Base-by-base conservation (phyloP, 208 protist genomes). In the Wallacemonas sp. region DNA sequence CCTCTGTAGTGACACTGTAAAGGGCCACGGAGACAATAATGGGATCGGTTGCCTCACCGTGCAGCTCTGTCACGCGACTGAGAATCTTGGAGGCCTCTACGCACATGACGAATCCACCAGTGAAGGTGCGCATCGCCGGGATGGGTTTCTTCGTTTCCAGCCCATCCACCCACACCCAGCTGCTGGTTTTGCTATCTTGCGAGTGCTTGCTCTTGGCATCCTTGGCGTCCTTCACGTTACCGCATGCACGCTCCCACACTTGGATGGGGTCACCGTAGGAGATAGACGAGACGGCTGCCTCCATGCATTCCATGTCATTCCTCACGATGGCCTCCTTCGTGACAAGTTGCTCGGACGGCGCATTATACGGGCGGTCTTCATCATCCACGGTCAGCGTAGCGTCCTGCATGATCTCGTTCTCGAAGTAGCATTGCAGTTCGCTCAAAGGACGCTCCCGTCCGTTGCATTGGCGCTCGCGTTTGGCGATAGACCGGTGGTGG, bases 181-280 rank as follows among this genome's bases (percentile, higher is more conserved):
- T 64, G 24, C 61, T 61, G 5, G 83, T 88, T 30, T 68, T 33
- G 60, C 31, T 17, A 31, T 56, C 61, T 55, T 34, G 27, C 17
- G 12, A 4, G 19, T 14, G 24, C 17, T 36, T 63, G 21, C 19
- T 26, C 41, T 36, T 45, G 27, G 22, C 39, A 11, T 47, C 28
- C 31, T 80, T 22, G 21, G 61, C 19, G 45, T 73, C 58, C 54
- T 51, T 64, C 5, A 56, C 67, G n/a, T 27, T 44, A 21, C 72
- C 69, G 11, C 47, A 44, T 27, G 74, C 71, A 14, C 62, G 64
- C 61, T 94, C 85, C 82, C 82, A 96, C 14, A 93, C 77, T 45
- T 94, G 85, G 36, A 94, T 83, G 21, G 88, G 86, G 60, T 96
- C 88, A 14, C 90, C 88, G 73, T 88, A 93, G n/a, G 80, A 84